phyloP scores from a whole-genome alignment of 2,329 filamentous ascomycete genomes.

The Gaeumannomyces sp. region DNA sequence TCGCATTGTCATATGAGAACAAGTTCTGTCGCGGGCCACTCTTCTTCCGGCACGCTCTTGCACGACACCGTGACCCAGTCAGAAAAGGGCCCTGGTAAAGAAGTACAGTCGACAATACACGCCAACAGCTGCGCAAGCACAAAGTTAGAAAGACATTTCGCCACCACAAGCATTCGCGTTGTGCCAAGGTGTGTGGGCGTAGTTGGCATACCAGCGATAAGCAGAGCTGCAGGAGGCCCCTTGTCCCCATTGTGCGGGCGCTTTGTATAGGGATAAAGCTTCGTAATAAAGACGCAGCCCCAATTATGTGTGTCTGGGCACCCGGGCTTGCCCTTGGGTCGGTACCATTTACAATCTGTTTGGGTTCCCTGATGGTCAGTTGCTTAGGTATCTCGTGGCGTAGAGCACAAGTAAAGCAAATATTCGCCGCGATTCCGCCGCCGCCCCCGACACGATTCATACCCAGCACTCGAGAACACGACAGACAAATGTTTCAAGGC shows the following conservation, averaged over 20 bases:
- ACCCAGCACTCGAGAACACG: too few relatives aligned
- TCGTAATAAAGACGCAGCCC: constrained; percentile 52
- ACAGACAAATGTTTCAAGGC: too few relatives aligned
- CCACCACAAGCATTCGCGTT: too few relatives aligned
- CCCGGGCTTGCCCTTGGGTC: constrained; percentile 30
- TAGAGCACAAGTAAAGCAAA: not conserved
- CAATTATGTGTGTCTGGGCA: constrained; percentile 53
- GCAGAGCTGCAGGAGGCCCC: constrained; percentile 48
- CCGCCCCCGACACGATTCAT: too few relatives aligned
- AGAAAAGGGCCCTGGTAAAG: constrained; percentile 34
- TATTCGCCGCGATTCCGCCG: too few relatives aligned
- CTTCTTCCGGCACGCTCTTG: constrained; percentile 28
- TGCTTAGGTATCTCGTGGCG: not conserved
- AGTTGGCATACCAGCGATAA: constrained; percentile 44
- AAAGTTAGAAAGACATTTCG: not conserved
- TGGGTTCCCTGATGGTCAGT: constrained; percentile 1
- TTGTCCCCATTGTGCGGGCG: constrained; percentile 37
- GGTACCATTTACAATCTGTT: constrained; percentile 39
- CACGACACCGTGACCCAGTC: constrained; percentile 36
- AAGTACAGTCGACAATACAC: constrained; percentile 31
- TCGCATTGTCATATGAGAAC: constrained; percentile 32
- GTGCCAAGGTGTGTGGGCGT: too few relatives aligned
- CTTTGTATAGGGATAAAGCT: constrained; percentile 34
- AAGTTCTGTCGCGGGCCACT: constrained; percentile 32
- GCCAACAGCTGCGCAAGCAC: constrained; percentile 32